A percentile compares a stretch with the other conserved stretches of the same genome.
phyloP scores from a whole-genome alignment of 164 flowering plant genomes.

The Aristolochia fimbriata region DNA sequence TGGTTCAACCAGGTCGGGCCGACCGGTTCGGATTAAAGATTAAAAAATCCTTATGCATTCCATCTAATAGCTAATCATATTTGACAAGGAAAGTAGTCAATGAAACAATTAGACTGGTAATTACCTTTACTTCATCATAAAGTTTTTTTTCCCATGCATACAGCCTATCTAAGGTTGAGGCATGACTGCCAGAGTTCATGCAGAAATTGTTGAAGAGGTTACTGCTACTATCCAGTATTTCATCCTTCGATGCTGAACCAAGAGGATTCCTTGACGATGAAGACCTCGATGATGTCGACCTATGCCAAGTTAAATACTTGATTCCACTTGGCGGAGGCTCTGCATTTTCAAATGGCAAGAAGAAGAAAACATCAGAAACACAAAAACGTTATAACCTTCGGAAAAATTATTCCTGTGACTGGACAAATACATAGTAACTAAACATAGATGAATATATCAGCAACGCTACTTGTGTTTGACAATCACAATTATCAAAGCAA shows the following conservation, averaged over 20 bases:
- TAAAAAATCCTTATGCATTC: background rate
- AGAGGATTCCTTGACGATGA: conserved; percentile 72
- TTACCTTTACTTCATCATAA: conserved; percentile 97
- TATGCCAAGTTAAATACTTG: conserved; percentile 90
- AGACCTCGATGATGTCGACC: conserved; percentile 71
- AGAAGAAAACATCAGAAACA: conserved; percentile 4
- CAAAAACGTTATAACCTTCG: background rate
- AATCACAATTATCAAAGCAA: no score
- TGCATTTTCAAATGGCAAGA: conserved; percentile 11
- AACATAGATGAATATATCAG: no score
- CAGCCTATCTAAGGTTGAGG: conserved; percentile 86
- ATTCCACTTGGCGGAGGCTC: conserved; percentile 47
- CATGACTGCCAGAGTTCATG: conserved; percentile 93
- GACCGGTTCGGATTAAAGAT: background rate
- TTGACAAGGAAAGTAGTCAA: background rate
- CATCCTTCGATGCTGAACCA: conserved; percentile 40
- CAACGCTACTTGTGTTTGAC: no score
- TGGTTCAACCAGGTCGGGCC: no score
- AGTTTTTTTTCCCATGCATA: conserved; percentile 98
- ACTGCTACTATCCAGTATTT: conserved; percentile 32
- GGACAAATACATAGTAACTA: no score
- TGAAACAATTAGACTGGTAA: background rate
- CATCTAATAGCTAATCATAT: no score
- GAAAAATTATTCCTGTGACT: no score
- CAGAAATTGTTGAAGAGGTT: conserved; percentile 46